Base-by-base conservation (phyloP, 257 asterid species). In the Apocynum venetum region DNA sequence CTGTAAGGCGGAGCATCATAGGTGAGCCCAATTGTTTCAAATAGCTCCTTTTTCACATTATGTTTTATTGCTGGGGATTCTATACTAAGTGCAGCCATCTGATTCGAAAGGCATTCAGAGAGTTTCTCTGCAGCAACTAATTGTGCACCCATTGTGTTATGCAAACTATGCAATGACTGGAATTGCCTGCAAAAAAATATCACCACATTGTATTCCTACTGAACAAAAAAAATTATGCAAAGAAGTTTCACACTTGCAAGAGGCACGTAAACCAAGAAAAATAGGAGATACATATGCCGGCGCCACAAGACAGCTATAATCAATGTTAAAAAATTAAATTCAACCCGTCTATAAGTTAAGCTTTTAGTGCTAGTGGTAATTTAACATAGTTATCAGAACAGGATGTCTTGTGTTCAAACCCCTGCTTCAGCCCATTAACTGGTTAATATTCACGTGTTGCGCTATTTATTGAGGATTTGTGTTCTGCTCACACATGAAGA, bases 61-160 rank as follows among this genome's bases (percentile, higher is more conserved):
- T 85, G 88, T 43, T 78, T 74, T 81, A 84, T 85, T 78, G 81
- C 91, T 78, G 87, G 84, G 76, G 89, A 82, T 44, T 89, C 90
- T 48, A 95, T 82, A 78, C 88, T 86, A 84, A 96, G 85, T 79
- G 86, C 86, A 76, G 91, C 85, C 97, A 96, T 96, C 85, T 93
- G 99, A 78, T 89, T 87, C 11, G 91, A 82, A 77, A 96, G 96
- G 72, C 91, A 88, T 78, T 87, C 93, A 55, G 98, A 90, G 74
- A 90, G 97, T 73, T 93, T 93, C 85, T 93, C 97, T 80, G 97
- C 99, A 76, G 92, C 96, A 73, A 86, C 84, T 83, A 93, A 80
- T 82, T 96, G 99, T 19, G 99, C 92, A 72, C 79, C 85, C 83
- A 82, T 81, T 48, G 99, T 91, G 77, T 81, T 84, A 77, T 84